Base-by-base conservation (phyloP, 1,284 basidiomycete genomes). In the Naganishia albida region DNA sequence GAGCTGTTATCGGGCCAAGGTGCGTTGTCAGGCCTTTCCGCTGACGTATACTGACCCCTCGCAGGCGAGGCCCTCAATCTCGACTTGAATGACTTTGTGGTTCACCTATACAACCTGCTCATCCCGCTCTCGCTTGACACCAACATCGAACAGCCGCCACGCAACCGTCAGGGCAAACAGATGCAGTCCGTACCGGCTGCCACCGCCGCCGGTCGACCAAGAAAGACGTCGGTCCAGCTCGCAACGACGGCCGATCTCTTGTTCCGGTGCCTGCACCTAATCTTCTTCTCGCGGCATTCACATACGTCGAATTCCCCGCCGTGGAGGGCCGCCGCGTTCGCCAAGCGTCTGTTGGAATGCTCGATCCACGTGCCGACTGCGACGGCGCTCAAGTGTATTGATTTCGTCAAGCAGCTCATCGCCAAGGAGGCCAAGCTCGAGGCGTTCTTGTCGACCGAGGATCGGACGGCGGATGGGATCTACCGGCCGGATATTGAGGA, bases 1-100 rank as follows among this genome's bases (percentile, higher is more conserved):
- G 94, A 99, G 75, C 85, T 99, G 56, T 85, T 99, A 49, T 89
- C 89, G 18, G 96, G 95, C 13, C 96, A 99, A 86, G 94, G 93
- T 86, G 69, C 69, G 82, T 78, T 66, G 46, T 43, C 28, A 18
- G 46, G 13, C 40, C 1, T 38, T 43, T 51, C 63, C 52, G 8
- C 18, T 51, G 1, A 25, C 53, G 25, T 44, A 1, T 43, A 38
- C 10, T 51, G 38, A 49, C 44, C 28, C 26, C 3, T 49, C 40
- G 56, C 74, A 93, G 91, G 91, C 65, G 95, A 99, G 81, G 90
- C 94, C 25, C 84, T 99, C 71, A 94, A 95, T 73, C 90, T 99
- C 73, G 96, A 99, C 81, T 83, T 99, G 55, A 85, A 83, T 71
- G 95, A 96, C 73, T 94, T 99, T 75, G 84, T 93, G 73, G 85